Conservation (phyloP, 73 alveolate genomes). For the Paramecium octaurelia region DNA sequence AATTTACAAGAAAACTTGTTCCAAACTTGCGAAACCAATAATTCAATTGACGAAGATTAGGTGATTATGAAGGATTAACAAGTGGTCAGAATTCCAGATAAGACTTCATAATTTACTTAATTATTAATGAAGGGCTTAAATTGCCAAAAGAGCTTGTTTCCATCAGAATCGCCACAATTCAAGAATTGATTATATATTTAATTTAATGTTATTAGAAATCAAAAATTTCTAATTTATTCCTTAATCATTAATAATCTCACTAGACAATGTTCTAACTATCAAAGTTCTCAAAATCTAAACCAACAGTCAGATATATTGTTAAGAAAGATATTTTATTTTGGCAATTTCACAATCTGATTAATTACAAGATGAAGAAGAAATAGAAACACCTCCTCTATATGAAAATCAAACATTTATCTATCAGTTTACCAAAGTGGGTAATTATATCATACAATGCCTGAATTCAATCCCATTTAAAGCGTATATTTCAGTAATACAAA, state of each 20-base stretch:
- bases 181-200: constrained; percentile 39
- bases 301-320: background rate
- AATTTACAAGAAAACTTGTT: background rate
- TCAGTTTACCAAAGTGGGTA: background rate
- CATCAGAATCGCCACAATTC: constrained; percentile 51
- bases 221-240: constrained; percentile 49
- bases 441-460: background rate
- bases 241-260: background rate
- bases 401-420: background rate
- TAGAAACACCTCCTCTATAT: constrained; percentile 43
- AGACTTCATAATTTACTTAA: constrained; percentile 38
- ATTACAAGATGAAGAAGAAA: background rate
- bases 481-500: background rate
- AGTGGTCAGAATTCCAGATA: background rate
- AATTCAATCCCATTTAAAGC: constrained; percentile 40
- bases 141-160: background rate
- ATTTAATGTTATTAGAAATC: constrained; percentile 26
- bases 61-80: constrained; percentile 30
- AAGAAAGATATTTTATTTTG: constrained; percentile 1
- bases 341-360: background rate
- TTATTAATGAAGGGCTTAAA: background rate
- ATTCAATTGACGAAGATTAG: constrained; percentile 44
- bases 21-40: constrained; percentile 39
- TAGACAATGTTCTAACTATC: background rate
- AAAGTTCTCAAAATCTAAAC: background rate